Base-by-base conservation (phyloP, 768 basidiomycete species). In the Panellus pusillus region DNA sequence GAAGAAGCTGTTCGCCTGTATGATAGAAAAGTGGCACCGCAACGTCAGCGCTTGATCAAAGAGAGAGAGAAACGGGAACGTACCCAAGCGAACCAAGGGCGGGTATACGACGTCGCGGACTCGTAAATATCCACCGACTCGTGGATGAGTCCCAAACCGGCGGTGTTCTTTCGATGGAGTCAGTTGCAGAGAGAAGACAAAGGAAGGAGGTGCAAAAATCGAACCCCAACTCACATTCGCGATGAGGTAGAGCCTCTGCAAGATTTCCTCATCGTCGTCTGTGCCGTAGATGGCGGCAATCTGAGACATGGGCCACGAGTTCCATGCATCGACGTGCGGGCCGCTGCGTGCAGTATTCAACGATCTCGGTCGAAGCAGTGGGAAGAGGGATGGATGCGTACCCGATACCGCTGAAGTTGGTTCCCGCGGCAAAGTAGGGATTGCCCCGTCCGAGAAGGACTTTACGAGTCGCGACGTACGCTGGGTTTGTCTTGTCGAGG, bases 221-320 rank as follows among this genome's bases (percentile, higher is more conserved):
- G n/a, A n/a, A n/a, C n/a, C n/a, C n/a, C n/a, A 47, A n/a, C n/a
- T n/a, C n/a, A n/a, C n/a, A n/a, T n/a, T n/a, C n/a, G n/a, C n/a
- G n/a, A n/a, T n/a, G n/a, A n/a, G n/a, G n/a, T n/a, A n/a, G n/a
- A n/a, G n/a, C n/a, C n/a, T n/a, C n/a, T n/a, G n/a, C n/a, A n/a
- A n/a, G n/a, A n/a, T n/a, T n/a, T n/a, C n/a, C n/a, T n/a, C n/a
- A n/a, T n/a, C n/a, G n/a, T n/a, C n/a, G n/a, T n/a, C n/a, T n/a
- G n/a, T n/a, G n/a, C n/a, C n/a, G n/a, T n/a, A n/a, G n/a, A n/a
- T n/a, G n/a, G 83, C 79, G 20, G 82, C 82, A 39, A 91, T 82
- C 49, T 84, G 86, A 19, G 88, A 86, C 89, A 91, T 91, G 3
- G 89, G 89, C 89, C 89, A 91, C 44, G 87, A 87, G 65, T 87